phyloP scores from a whole-genome alignment of 257 asterid genomes.

The Plantago major region DNA sequence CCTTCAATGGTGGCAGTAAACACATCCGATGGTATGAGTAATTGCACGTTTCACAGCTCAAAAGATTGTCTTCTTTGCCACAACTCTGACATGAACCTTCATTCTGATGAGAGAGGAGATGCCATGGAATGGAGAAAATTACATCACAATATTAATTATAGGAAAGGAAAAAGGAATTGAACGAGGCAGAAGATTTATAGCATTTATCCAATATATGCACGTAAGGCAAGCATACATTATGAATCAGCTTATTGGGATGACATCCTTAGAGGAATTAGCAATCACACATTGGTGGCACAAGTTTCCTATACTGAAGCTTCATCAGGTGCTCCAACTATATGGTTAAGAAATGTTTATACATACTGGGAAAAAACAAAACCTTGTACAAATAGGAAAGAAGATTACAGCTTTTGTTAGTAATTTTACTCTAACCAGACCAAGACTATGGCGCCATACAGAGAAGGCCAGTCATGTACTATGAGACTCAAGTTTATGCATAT shows the following conservation, averaged over 20 bases:
- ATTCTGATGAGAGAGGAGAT: constrained; percentile 25
- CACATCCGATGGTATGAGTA: constrained; percentile 59
- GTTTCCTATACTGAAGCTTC: background rate
- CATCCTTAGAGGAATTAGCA: background rate
- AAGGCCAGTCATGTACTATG: no score
- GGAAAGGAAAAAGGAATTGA: background rate
- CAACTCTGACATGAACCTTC: constrained; percentile 53
- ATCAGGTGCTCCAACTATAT: background rate
- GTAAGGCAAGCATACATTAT: background rate
- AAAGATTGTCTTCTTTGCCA: constrained; percentile 38
- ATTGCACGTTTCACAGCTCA: constrained; percentile 52
- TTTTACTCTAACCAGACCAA: no score
- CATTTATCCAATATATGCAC: background rate
- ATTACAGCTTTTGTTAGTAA: no score
- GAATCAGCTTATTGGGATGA: background rate
- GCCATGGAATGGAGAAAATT: background rate
- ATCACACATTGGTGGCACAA: background rate
- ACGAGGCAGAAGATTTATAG: background rate
- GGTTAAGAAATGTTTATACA: background rate
- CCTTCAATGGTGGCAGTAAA: constrained; percentile 45
- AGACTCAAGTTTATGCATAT: no score
- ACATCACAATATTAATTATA: background rate
- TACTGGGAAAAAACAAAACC: no score
- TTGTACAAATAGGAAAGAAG: background rate
- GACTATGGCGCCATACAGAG: no score